Conservation (phyloP, 2,329 filamentous ascomycete genomes). For the Colletotrichum spaethianum region DNA sequence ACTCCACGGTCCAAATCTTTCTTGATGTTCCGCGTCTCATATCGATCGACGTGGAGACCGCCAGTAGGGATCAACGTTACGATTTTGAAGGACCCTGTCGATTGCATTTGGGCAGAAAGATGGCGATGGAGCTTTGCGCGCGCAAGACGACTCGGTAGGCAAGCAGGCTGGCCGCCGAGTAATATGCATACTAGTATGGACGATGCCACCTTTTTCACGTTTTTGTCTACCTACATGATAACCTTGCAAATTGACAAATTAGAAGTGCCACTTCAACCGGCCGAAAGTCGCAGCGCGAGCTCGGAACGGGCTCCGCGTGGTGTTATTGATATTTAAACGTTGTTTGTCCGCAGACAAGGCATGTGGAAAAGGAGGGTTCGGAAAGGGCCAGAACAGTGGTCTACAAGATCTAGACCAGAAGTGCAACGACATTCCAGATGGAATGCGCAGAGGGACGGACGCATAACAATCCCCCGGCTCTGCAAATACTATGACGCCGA, state of each 20-base stretch:
- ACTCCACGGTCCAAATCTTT: slow-evolving; percentile 4
- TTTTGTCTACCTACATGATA: slow-evolving; percentile 10
- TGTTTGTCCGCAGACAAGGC: neutral
- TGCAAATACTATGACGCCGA: neutral
- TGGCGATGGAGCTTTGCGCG: slow-evolving; percentile 22
- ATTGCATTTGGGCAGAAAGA: slow-evolving; percentile 24
- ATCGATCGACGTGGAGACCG: slow-evolving; percentile 25
- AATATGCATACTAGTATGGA: slow-evolving; percentile 4
- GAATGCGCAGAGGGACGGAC: neutral
- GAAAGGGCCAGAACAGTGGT: slow-evolving; percentile 45
- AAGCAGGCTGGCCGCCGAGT: neutral
- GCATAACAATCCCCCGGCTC: slow-evolving; percentile 11
- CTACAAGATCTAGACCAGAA: neutral
- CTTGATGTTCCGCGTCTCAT: slow-evolving; percentile 25
- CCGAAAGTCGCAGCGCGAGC: neutral
- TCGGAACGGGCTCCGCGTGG: neutral
- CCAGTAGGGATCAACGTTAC: slow-evolving; percentile 31
- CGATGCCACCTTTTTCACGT: slow-evolving; percentile 6
- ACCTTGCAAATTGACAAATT: slow-evolving; percentile 12
- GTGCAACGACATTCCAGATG: slow-evolving; percentile 1
- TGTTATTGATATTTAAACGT: slow-evolving; percentile 1
- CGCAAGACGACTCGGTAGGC: neutral
- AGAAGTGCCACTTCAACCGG: neutral
- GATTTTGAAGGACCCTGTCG: slow-evolving; percentile 14
- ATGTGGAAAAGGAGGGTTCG: slow-evolving; percentile 37